Percentiles rank a stretch among this genome's conserved stretches.
phyloP scores from a whole-genome alignment of 345 rosid species.

The Rhizophora mangle region DNA sequence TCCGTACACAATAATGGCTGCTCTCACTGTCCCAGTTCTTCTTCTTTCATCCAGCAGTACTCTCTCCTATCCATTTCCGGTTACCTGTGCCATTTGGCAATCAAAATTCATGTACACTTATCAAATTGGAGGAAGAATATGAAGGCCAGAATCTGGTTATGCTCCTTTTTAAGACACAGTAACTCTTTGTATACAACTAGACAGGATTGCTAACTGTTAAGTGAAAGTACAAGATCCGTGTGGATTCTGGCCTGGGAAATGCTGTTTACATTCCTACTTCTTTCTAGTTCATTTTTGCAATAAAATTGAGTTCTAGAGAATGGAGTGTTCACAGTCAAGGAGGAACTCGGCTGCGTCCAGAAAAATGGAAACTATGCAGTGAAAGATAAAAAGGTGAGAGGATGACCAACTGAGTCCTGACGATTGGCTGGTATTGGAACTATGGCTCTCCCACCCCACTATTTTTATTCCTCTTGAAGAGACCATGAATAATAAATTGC shows the following conservation, averaged over 20 bases:
- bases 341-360: not conserved
- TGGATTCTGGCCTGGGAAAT: slow-evolving; percentile 12
- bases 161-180: not conserved
- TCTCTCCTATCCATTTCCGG: slow-evolving; percentile 36
- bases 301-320: too few relatives aligned
- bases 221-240: not conserved
- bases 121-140: not conserved
- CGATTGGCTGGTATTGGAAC: slow-evolving; percentile 30
- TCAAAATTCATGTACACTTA: not conserved
- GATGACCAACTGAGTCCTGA: not conserved
- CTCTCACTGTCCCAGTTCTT: slow-evolving; percentile 63
- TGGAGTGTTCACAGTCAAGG: too few relatives aligned
- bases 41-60: slow-evolving; percentile 31
- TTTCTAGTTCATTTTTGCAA: not conserved
- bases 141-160: not conserved
- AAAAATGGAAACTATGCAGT: slow-evolving; percentile 10
- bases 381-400: slow-evolving; percentile 19
- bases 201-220: not conserved
- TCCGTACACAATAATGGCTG: slow-evolving; percentile 46
- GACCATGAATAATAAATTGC: too few relatives aligned
- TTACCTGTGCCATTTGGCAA: slow-evolving; percentile 16
- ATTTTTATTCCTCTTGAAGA: too few relatives aligned
- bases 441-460: slow-evolving; percentile 24
- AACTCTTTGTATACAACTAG: not conserved
- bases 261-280: not conserved